Conservation (phyloP, 73 alveolate species). For the Tetrahymena malaccensis region DNA sequence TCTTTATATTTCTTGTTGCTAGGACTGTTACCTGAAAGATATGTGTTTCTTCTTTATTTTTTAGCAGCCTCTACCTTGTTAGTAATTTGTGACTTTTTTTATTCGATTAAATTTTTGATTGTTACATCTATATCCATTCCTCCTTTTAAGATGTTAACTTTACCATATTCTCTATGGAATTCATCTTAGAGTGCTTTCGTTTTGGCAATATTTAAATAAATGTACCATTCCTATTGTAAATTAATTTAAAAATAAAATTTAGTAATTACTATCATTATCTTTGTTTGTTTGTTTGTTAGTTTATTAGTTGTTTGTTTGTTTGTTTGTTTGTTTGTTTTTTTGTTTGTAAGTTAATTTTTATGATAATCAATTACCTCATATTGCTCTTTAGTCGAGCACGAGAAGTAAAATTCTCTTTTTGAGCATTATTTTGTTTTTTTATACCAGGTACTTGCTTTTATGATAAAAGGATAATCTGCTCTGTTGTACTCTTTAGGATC, state of each 20-base stretch:
- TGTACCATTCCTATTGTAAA: conserved; percentile 6
- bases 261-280: not conserved
- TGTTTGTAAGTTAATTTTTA: too few species aligned
- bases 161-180: conserved; percentile 24
- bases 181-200: conserved; percentile 21
- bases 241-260: not conserved
- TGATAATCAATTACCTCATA: conserved; percentile 21
- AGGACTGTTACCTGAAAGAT: not conserved
- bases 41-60: not conserved
- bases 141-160: not conserved
- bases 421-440: conserved; percentile 4
- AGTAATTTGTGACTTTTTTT: not conserved
- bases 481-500: not conserved
- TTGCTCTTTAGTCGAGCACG: not conserved
- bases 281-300: not conserved
- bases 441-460: not conserved
- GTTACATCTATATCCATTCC: not conserved
- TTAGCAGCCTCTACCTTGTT: not conserved
- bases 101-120: not conserved
- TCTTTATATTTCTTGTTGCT: not conserved
- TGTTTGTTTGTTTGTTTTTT: too few species aligned
- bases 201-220: conserved; percentile 24
- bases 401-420: conserved; percentile 9
- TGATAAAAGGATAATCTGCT: not conserved
- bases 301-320: too few species aligned